Evolutionary conservation across 192 early-diverging fungal genomes (phyloP), one percentile per base, ranked within the genome.

Genomic region (Mycoemilia scoparia): DNA sequence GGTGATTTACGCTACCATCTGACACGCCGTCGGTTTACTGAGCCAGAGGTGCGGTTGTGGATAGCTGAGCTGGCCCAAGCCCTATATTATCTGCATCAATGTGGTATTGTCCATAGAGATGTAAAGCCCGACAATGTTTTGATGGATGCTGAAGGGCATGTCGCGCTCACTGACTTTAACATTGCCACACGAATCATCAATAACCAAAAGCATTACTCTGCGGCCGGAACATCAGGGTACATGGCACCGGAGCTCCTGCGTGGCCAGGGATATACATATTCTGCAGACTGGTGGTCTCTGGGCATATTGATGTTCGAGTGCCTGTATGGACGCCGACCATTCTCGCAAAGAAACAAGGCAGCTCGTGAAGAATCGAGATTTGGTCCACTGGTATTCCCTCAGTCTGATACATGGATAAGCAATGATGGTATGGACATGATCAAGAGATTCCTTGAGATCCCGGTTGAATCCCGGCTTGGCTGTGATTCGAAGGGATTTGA

Each of bases 261-360:
- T 36, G 57, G 66, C 31, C 41, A 41, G 3, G 86, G 86, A 1
- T 96, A 96, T 55, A 71, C 60, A 7, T 65, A 70, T 14, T 73
- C 70, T 23, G 81, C 91, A 7, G 92, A 96, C 54, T 96, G 87
- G 86, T 96, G 92, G 92, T 77, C 78, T 14, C 43, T 93, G 17
- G 92, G 92, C 9, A 76, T 93, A 2, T 67, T 84, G 18, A 69
- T 87, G 48, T 93, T 81, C 59, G 92, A 96, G 54, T 72, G 78
- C 29, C 49, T 90, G 16, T 83, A 78, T 45, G 80, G 77, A 36
- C 71, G 57, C 44, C 67, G 76, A n/a, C 76, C 78, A 1, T 82
- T 82, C 45, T n/a, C n/a, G n/a, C n/a, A n/a, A n/a, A 44, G 45
- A 20, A 66, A 73, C 29, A 60, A 67, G 18, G 72, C 80, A 29